Base-by-base conservation (phyloP, 176 grass and related monocot species). In the Guadua angustifolia region DNA sequence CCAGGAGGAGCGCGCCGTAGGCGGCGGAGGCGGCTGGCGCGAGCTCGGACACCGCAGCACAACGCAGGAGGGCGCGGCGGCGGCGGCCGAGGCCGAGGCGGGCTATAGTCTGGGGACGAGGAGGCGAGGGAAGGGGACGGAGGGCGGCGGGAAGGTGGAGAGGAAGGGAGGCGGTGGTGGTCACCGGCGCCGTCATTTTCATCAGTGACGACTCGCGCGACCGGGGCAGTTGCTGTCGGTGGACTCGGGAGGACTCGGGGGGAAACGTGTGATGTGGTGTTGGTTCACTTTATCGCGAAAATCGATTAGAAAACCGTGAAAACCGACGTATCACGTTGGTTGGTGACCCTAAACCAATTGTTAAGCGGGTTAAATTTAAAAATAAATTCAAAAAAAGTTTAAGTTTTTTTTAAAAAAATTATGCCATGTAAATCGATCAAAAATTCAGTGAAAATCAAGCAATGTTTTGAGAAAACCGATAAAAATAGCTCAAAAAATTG, bases 1-100 rank as follows among this genome's bases (percentile, higher is more conserved):
- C 91, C 52, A 96, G 86, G 89, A 96, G 94, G 55, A 96, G 80
- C 2, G 82, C 86, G 17, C 94, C 94, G 74, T 91, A 96, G 46
- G 73, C 63, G 32, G 86, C 86, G 3, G 90, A 91, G 46, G 89
- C 64, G 2, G 86, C 75, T 29, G 91, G 94, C 25, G 84, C 84
- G 58, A 93, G 25, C 69, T 93, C 91, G 43, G 84, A 90, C 45
- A 91, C 88, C 22, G 86, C 89, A 19, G 53, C 32, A 65, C 94
- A 93, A 47, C 80, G 88, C 45, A 86, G 68, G 38, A 75, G 64
- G 18, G 71, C 32, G 51, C 47, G 47, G 42, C 84, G 85, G 44
- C 3, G 35, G 35, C 66, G 82, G 4, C 21, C 33, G 42, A 67
- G 43, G 62, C 63, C 32, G 22, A 69, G 75, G 32, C 19, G 66